Evolutionary conservation across 2,329 filamentous ascomycete species (phyloP).

Genomic region (Colletotrichum eleusines): DNA sequence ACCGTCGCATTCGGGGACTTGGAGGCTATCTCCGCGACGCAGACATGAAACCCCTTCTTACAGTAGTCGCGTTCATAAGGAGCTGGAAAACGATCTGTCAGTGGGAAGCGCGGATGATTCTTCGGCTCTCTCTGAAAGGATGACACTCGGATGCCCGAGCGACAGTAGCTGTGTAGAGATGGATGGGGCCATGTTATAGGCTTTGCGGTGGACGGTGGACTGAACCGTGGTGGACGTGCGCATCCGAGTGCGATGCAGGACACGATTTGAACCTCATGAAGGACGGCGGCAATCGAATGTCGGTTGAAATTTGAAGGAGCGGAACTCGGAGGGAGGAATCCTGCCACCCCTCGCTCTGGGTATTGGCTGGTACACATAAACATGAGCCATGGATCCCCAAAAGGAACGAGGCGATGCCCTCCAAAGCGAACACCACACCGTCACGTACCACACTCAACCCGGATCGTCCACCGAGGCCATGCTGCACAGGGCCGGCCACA

Average conservation of each 20-base stretch:
- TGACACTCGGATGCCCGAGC: not conserved
- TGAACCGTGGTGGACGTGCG: not conserved
- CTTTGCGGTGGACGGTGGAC: not conserved
- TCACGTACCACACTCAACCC: too few relatives aligned
- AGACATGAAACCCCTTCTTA: not conserved
- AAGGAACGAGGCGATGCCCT: not conserved
- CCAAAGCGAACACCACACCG: slow-evolving; percentile 10
- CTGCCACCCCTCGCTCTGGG: not conserved
- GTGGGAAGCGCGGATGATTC: not conserved
- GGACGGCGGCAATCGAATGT: not conserved
- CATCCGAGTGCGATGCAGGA: slow-evolving; percentile 5
- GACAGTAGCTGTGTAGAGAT: not conserved
- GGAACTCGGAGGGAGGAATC: not conserved
- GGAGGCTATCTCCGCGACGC: not conserved
- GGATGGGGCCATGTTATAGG: not conserved
- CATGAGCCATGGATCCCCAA: not conserved
- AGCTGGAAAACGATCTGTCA: not conserved
- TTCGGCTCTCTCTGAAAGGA: too few relatives aligned
- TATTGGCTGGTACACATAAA: too few relatives aligned
- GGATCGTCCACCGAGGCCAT: not conserved
- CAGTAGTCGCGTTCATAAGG: not conserved
- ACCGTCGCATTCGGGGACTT: not conserved
- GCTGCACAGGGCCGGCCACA: not conserved
- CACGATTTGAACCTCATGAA: not conserved
- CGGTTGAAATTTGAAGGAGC: not conserved